phyloP scores from a whole-genome alignment of 2,329 filamentous ascomycete species.

The Tolypocladium inflatum region DNA sequence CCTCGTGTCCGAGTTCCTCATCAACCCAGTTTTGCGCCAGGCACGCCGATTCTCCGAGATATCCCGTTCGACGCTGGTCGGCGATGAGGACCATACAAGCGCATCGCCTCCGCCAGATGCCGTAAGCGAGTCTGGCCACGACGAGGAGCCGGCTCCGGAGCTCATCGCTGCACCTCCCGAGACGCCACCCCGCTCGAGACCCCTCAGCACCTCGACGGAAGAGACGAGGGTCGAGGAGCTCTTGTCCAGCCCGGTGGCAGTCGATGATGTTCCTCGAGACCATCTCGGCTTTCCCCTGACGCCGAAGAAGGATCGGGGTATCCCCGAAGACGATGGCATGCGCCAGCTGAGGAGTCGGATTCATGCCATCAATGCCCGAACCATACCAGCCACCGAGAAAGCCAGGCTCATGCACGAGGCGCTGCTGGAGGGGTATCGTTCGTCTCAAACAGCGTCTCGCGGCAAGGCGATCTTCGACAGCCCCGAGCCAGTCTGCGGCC shows the following conservation, averaged over 20 bases:
- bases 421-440: constrained; percentile 57
- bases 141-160: constrained; percentile 5
- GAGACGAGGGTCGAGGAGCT: constrained; percentile 23
- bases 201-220: constrained; percentile 23
- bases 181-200: constrained; percentile 14
- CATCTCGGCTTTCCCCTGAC: constrained; percentile 22
- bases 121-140: constrained; percentile 16
- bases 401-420: constrained; percentile 62
- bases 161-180: constrained; percentile 11
- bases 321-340: constrained; percentile 78
- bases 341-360: constrained; percentile 56
- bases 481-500: constrained; percentile 11
- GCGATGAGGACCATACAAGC: constrained; percentile 19
- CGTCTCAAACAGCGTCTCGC: constrained; percentile 14
- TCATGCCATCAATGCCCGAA: constrained; percentile 54
- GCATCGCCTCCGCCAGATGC: constrained; percentile 10
- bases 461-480: constrained; percentile 6
- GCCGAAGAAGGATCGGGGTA: constrained; percentile 19
- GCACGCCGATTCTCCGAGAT: constrained; percentile 53
- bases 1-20: constrained; percentile 54
- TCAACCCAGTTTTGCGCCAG: constrained; percentile 57
- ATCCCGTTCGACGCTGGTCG: constrained; percentile 28
- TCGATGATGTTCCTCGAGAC: constrained; percentile 16
- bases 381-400: constrained; percentile 53
- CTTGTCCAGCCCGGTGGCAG: constrained; percentile 9